phyloP scores from a whole-genome alignment of 805 yeast genomes.

The Torulaspora maleeae region DNA sequence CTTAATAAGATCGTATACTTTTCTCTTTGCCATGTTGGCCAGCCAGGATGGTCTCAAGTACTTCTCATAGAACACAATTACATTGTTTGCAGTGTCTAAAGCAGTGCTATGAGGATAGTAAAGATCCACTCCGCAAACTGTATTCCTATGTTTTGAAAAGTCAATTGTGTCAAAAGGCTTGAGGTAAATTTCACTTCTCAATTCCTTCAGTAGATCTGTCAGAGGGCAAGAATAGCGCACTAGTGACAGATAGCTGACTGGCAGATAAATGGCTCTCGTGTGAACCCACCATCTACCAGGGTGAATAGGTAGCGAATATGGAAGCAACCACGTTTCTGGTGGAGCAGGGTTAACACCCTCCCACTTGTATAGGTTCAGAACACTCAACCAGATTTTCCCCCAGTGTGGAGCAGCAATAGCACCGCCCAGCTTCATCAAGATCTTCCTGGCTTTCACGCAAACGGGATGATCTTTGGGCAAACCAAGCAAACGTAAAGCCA shows the following conservation, averaged over 20 bases:
- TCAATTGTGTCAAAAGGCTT: slow-evolving; percentile 61
- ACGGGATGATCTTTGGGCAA: slow-evolving; percentile 69
- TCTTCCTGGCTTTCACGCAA: slow-evolving; percentile 65
- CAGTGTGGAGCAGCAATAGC: slow-evolving; percentile 91
- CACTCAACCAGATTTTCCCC: slow-evolving; percentile 91
- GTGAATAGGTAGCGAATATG: slow-evolving; percentile 75
- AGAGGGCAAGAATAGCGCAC: slow-evolving; percentile 50
- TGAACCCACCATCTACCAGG: slow-evolving; percentile 99
- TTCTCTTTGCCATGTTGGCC: slow-evolving; percentile 44
- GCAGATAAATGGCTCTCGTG: slow-evolving; percentile 84
- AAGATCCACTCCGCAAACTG: slow-evolving; percentile 85
- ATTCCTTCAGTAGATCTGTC: slow-evolving; percentile 56
- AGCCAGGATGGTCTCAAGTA: slow-evolving; percentile 75
- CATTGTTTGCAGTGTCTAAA: slow-evolving; percentile 57
- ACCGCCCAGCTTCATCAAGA: slow-evolving; percentile 74
- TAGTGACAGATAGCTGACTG: slow-evolving; percentile 76
- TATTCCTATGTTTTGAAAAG: slow-evolving; percentile 68
- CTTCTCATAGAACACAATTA: slow-evolving; percentile 61
- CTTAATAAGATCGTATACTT: slow-evolving; percentile 57
- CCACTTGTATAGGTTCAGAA: slow-evolving; percentile 81
- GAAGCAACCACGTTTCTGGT: slow-evolving; percentile 87
- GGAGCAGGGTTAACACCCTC: slow-evolving; percentile 99
- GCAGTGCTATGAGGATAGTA: slow-evolving; percentile 85
- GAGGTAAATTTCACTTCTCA: slow-evolving; percentile 77
- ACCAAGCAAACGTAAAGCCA: slow-evolving; percentile 76